These are phyloP conservation scores for Exophiala calicioides DNA, from an alignment of 2,329 filamentous ascomycete genomes.

Conservation along the genomic window DNA sequence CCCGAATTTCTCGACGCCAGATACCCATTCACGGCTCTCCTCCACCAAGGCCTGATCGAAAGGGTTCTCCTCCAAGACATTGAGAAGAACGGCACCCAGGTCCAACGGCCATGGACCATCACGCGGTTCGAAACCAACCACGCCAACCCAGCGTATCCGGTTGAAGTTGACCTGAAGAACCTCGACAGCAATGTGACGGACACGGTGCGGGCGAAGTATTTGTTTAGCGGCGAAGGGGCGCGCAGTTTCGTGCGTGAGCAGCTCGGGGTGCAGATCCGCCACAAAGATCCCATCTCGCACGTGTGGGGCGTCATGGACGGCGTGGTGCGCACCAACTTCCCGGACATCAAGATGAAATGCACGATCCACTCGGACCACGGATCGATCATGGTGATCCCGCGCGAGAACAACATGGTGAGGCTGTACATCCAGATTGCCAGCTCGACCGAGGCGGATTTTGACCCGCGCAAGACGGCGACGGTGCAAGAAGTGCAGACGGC, in stretches of 20 bases:
- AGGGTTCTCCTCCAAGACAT: slow-evolving; percentile 63
- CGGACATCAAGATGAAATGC: slow-evolving; percentile 66
- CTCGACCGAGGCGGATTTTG: slow-evolving; percentile 62
- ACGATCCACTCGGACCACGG: slow-evolving; percentile 66
- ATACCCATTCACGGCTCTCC: slow-evolving; percentile 64
- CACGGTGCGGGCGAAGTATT: slow-evolving; percentile 63
- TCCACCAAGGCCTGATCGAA: slow-evolving; percentile 65
- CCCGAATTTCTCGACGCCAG: slow-evolving; percentile 73
- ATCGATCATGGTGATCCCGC: slow-evolving; percentile 64
- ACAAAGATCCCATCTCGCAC: slow-evolving; percentile 64
- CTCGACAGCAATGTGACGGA: slow-evolving; percentile 71
- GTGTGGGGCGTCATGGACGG: slow-evolving; percentile 70
- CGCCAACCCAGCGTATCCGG: slow-evolving; percentile 69
- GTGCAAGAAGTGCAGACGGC: slow-evolving; percentile 59
- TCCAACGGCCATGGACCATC: slow-evolving; percentile 64
- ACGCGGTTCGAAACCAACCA: slow-evolving; percentile 63
- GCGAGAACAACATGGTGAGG: slow-evolving; percentile 52
- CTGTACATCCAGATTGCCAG: slow-evolving; percentile 61
- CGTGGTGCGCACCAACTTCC: slow-evolving; percentile 64
- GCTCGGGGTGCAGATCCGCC: slow-evolving; percentile 65
- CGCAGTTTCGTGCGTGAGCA: slow-evolving; percentile 62
- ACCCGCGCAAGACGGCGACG: slow-evolving; percentile 62
- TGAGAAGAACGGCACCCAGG: slow-evolving; percentile 56
- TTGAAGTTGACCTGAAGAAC: slow-evolving; percentile 75
- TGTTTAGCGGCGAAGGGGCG: slow-evolving; percentile 65